Evolutionary conservation across 805 yeast species (phyloP), one percentile per base, ranked within the genome.

Genomic region (Starmerella cellae): DNA sequence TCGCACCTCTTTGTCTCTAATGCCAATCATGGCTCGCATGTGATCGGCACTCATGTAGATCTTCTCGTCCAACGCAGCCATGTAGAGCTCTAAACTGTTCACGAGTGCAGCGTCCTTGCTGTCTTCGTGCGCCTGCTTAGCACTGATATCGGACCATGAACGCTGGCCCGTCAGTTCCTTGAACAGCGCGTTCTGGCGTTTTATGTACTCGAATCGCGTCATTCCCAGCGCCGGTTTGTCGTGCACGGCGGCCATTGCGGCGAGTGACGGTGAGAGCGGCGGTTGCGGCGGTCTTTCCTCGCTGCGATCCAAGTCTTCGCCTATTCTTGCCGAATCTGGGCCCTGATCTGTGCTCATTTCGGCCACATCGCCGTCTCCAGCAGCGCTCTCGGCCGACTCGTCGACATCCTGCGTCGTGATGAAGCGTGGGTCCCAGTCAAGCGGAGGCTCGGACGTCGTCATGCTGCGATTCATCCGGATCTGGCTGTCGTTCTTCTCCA

Each of bases 11-110:
- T 40, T 17, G 23, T 48, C 52, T 6, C 48, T 39, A 14, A 46
- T 31, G 20, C 52, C 52, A 19, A 48, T 33, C 39, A 42, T 41
- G 4, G 51, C 47, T 2, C 52, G 41, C 23, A 46, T 19, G 41
- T 46, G 48, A 40, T 44, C 48, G 3, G 50, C 53, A 37, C 54
- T 52, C 42, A 55, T 48, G 42, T 52, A 55, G 9, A 48, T 37
- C 20, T 46, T 48, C 43, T 52, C 57, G 39, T 57, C 61, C 27
- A 55, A 43, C 2, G 51, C 52, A n/a, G 59, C 58, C 42, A 56
- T 38, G 33, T 52, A 47, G 2, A 54, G 41, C 42, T 54, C 54
- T 30, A 54, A 42, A 23, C 49, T 47, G 14, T 44, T 37, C 32
- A 42, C 37, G n/a, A 55, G 47, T 24, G 35, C 42, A 23, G 29